A percentile compares a stretch with the other conserved stretches of the same genome.
Conservation (phyloP, 148 eudicot species). For the Rhododendron ovatum region DNA sequence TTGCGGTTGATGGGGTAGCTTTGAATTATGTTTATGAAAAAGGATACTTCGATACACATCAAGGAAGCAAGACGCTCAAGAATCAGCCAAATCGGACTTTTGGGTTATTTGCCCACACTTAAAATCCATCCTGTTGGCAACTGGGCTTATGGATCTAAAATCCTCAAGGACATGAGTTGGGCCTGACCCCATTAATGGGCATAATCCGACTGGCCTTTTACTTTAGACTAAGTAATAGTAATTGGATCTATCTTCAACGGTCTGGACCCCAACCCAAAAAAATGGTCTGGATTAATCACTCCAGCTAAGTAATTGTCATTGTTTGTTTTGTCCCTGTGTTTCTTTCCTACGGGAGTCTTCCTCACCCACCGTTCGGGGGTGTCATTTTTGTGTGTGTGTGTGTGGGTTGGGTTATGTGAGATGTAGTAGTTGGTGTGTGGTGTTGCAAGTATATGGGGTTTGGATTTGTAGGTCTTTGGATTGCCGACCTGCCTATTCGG, state of each 20-base stretch:
- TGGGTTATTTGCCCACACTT: not conserved
- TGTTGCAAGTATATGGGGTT: too few species aligned
- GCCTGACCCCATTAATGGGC: not conserved
- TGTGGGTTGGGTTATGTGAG: too few species aligned
- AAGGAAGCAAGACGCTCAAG: not conserved
- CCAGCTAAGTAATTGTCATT: too few species aligned
- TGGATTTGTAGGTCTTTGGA: too few species aligned
- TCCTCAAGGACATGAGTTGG: too few species aligned
- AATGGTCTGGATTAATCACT: not conserved
- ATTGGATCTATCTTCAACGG: not conserved
- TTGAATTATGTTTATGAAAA: not conserved
- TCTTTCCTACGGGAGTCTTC: too few species aligned
- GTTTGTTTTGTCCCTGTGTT: too few species aligned
- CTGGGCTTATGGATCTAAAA: not conserved
- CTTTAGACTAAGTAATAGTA: not conserved
- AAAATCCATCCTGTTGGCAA: not conserved
- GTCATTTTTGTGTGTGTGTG: too few species aligned
- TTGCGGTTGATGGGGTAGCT: not conserved
- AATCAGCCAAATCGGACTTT: not conserved
- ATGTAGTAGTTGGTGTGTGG: too few species aligned
- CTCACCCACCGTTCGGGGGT: too few species aligned
- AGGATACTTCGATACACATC: not conserved
- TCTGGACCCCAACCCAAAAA: not conserved
- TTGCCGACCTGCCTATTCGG: too few species aligned
- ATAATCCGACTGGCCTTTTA: not conserved